These are phyloP conservation scores for Zalaria obscura DNA, from an alignment of 2,329 filamentous ascomycete genomes.

Conservation along the genomic window DNA sequence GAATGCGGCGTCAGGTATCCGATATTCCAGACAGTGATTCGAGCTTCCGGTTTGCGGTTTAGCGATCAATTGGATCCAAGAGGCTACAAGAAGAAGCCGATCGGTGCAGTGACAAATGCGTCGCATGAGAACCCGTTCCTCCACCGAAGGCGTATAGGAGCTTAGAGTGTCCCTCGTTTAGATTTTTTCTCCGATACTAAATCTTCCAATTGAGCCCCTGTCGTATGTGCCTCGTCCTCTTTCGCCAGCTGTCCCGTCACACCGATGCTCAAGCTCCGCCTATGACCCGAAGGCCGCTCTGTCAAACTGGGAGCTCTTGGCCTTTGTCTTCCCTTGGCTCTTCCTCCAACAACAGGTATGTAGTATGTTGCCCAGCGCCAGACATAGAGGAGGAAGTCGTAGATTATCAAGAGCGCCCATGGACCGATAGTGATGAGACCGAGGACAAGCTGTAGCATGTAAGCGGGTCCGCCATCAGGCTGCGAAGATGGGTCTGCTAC, in stretches of 20 bases:
- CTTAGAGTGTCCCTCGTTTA: too few species aligned
- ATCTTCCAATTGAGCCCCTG: slow-evolving; percentile 6
- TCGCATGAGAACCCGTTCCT: too few species aligned
- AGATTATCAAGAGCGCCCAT: slow-evolving; percentile 47
- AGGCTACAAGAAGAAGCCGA: too few species aligned
- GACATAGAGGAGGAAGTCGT: slow-evolving; percentile 49
- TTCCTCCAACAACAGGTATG: slow-evolving; percentile 44
- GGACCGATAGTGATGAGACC: slow-evolving; percentile 47
- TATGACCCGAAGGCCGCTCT: slow-evolving; percentile 39
- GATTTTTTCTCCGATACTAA: too few species aligned
- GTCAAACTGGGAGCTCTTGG: slow-evolving; percentile 48
- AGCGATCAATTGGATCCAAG: too few species aligned
- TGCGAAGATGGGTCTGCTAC: slow-evolving; percentile 11
- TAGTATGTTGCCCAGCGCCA: slow-evolving; percentile 45
- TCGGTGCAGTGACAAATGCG: too few species aligned
- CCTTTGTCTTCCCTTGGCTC: slow-evolving; percentile 43
- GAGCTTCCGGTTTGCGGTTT: too few species aligned
- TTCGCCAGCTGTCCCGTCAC: slow-evolving; percentile 9
- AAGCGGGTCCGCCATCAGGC: not conserved
- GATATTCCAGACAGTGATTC: too few species aligned
- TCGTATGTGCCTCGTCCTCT: slow-evolving; percentile 10
- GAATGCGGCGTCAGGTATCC: too few species aligned
- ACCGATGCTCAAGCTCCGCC: slow-evolving; percentile 26
- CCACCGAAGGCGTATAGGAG: too few species aligned
- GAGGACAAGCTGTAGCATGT: slow-evolving; percentile 38